Conservation (phyloP, 176 grass and related monocot species). For the Hordeum marinum region DNA sequence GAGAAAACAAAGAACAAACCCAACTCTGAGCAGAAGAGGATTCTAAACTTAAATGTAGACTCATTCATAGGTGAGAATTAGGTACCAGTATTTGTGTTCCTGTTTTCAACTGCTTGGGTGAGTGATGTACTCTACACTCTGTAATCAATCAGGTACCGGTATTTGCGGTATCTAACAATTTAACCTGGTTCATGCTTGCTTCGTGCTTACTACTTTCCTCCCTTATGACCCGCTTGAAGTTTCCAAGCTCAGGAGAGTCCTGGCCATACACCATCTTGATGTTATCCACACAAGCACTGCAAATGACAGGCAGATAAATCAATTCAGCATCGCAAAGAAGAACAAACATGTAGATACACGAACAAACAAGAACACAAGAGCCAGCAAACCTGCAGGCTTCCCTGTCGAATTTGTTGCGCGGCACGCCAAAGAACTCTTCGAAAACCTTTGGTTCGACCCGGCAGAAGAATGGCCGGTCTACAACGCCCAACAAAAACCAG, state of each 20-base stretch:
- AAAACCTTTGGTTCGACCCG: slow-evolving; percentile 73
- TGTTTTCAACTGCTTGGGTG: neutral
- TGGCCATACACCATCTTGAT: slow-evolving; percentile 75
- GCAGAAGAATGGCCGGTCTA: slow-evolving; percentile 67
- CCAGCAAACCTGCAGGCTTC: slow-evolving; percentile 66
- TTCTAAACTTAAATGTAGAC: neutral
- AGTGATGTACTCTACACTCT: neutral
- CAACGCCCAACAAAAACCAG: neutral
- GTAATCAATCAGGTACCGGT: neutral
- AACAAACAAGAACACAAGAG: neutral
- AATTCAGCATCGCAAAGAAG: neutral
- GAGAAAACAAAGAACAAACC: neutral
- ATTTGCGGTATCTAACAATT: slow-evolving; percentile 22
- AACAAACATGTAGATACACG: neutral
- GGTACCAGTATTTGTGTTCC: neutral
- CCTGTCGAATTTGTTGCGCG: slow-evolving; percentile 44
- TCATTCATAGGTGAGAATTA: neutral
- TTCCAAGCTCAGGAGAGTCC: slow-evolving; percentile 47
- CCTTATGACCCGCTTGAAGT: slow-evolving; percentile 57
- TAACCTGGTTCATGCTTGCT: slow-evolving; percentile 1
- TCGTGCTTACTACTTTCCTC: slow-evolving; percentile 39
- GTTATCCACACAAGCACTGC: slow-evolving; percentile 56
- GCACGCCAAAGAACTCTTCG: slow-evolving; percentile 52
- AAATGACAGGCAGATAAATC: neutral
- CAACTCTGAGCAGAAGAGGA: neutral